phyloP scores from a whole-genome alignment of 441 rosid genomes.

The Croton laevigatus region DNA sequence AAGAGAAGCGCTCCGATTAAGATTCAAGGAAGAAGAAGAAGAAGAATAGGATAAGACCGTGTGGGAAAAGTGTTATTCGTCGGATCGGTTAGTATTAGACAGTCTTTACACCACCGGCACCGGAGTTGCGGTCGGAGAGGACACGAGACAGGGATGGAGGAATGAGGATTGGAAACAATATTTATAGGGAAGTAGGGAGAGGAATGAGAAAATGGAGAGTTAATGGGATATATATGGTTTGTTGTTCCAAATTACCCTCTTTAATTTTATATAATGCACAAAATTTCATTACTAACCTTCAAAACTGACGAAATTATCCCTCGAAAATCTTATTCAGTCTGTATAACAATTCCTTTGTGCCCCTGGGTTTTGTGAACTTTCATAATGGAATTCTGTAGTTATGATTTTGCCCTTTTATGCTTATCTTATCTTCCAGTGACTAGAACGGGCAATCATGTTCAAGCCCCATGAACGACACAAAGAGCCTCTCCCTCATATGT shows the following conservation, averaged over 20 bases:
- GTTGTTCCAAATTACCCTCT: slow-evolving; percentile 10
- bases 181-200: neutral
- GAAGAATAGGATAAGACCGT: slow-evolving; percentile 11
- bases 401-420: neutral
- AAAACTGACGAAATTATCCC: slow-evolving; percentile 19
- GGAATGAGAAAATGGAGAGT: neutral
- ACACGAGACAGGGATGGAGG: neutral
- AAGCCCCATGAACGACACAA: too few species aligned
- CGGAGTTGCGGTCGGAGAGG: neutral
- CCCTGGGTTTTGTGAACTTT: neutral
- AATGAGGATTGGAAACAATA: neutral
- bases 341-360: neutral
- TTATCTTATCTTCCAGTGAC: neutral
- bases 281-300: slow-evolving; percentile 14
- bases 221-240: slow-evolving; percentile 19
- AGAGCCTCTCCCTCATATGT: too few species aligned
- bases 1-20: neutral
- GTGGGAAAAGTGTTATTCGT: slow-evolving; percentile 6
- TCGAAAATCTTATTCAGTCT: neutral
- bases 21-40: neutral
- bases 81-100: slow-evolving; percentile 24
- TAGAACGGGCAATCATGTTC: too few species aligned
- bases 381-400: neutral
- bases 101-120: neutral
- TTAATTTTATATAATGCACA: neutral